phyloP scores from a whole-genome alignment of 805 yeast genomes.

The Saccharomycopsis sp. region DNA sequence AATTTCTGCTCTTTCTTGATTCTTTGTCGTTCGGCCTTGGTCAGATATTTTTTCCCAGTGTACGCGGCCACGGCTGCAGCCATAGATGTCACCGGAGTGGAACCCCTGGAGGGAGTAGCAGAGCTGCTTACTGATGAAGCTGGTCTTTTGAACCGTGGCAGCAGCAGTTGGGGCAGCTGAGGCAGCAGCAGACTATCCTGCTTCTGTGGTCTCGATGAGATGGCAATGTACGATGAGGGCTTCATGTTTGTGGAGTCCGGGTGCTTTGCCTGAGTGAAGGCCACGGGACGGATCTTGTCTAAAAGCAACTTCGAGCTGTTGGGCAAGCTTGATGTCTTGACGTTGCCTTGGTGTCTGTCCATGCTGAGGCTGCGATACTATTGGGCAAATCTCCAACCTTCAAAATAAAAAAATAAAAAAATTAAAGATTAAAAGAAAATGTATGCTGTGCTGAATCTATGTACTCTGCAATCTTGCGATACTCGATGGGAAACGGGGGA shows the following conservation, averaged over 20 bases:
- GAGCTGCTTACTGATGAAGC: slow-evolving; percentile 20
- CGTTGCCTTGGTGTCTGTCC: too few species aligned
- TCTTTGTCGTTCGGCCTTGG: slow-evolving; percentile 35
- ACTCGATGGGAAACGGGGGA: too few species aligned
- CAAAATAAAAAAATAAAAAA: too few species aligned
- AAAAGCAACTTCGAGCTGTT: slow-evolving; percentile 12
- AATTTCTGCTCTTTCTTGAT: slow-evolving; percentile 23
- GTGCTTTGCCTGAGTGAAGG: slow-evolving; percentile 13
- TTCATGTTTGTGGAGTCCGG: slow-evolving; percentile 14
- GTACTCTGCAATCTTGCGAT: too few species aligned
- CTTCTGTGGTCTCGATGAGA: slow-evolving; percentile 1
- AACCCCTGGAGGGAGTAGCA: too few species aligned
- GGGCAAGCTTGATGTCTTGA: not conserved
- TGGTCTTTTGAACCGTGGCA: not conserved
- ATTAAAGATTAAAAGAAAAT: too few species aligned
- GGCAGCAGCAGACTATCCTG: not conserved
- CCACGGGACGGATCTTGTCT: slow-evolving; percentile 17
- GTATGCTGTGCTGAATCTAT: too few species aligned
- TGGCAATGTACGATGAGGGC: slow-evolving; percentile 16
- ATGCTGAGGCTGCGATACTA: too few species aligned
- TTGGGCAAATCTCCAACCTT: too few species aligned
- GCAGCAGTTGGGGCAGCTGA: not conserved
- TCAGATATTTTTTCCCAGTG: slow-evolving; percentile 44
- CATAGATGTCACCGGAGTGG: too few species aligned
- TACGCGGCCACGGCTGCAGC: slow-evolving; percentile 53